Base-by-base conservation (phyloP, 345 rosid genomes). In the Pseudoturritis turrita region DNA sequence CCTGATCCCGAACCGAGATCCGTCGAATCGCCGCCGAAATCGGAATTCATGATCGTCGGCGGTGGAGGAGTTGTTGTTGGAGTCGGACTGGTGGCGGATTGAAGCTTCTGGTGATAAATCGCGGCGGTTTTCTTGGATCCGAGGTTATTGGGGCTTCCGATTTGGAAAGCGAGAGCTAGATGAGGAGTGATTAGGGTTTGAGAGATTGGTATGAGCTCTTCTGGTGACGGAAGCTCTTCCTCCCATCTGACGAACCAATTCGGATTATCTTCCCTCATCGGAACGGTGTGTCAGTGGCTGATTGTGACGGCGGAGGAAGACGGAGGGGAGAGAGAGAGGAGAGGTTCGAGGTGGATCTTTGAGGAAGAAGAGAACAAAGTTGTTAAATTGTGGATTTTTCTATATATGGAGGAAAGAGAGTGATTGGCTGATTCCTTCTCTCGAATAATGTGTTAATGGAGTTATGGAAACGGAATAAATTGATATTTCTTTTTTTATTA, bases 141-240 rank as follows among this genome's bases (percentile, higher is more conserved):
- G 8, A 43, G 72, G 26, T 33, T 41, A 1, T 52, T 61, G 7
- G 74, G 51, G 6, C 31, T 62, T 45, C 58, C 83, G 70, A 95
- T 84, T 50, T 93, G 86, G 78, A 95, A 95, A 31, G 99, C 97
- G 7, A 85, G 85, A 2, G 96, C 96, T 21, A 95, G 89, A 56
- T 85, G 91, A 72, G 83, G 91, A 8, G 99, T 87, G 62, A 95
- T 76, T 74, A 95, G 70, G 37, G 69, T 69, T 62, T 88, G 96
- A 3, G 84, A 85, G 63, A 94, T 77, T 7, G 98, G 97, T 6
- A 96, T 83, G 36, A 94, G 82, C 3, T 81, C 82, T 31, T 78
- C 78, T 0, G 70, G 77, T 0, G 81, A 63, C 0, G 78, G 80
- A 21, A 76, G 72, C 33, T 71, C 80, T 6, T 70, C 62, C 14